A percentile compares a stretch with the other conserved stretches of the same genome.
Evolutionary conservation across 768 basidiomycete species (phyloP).

Genomic region (Naganishia vaughanmartiniae): DNA sequence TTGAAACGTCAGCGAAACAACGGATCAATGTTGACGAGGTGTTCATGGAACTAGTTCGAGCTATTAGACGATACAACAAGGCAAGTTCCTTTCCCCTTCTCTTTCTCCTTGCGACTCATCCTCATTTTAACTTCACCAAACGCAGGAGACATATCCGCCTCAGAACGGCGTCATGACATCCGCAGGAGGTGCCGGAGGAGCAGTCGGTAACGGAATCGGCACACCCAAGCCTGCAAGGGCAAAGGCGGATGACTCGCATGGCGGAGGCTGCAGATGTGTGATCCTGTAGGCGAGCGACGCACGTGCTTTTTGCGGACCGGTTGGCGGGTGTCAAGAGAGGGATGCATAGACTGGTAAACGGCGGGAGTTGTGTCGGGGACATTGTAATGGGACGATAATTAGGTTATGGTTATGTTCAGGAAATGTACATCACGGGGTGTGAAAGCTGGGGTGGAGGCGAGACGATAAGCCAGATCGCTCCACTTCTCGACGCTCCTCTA

Average conservation of each 20-base stretch:
- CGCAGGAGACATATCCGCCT: conserved; percentile 48
- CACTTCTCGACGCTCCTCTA: too few relatives aligned
- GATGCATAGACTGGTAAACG: background rate
- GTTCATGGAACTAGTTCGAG: conserved; percentile 86
- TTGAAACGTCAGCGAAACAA: conserved; percentile 94
- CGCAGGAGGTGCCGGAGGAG: conserved; percentile 36
- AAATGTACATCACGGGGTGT: conserved; percentile 1
- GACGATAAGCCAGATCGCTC: too few relatives aligned
- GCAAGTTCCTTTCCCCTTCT: conserved; percentile 52
- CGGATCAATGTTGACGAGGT: conserved; percentile 96
- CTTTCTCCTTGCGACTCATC: background rate
- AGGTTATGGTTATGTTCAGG: conserved; percentile 9
- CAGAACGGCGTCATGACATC: conserved; percentile 38
- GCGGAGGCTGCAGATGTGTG: conserved; percentile 27
- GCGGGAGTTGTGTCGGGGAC: background rate
- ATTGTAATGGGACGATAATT: conserved; percentile 6
- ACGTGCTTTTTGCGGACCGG: background rate
- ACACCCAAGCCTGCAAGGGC: conserved; percentile 29
- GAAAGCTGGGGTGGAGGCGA: too few relatives aligned
- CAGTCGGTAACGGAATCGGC: conserved; percentile 31
- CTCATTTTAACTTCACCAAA: background rate
- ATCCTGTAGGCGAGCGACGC: conserved; percentile 19
- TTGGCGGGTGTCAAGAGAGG: background rate
- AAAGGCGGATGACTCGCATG: conserved; percentile 25
- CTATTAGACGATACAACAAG: conserved; percentile 91